These are phyloP conservation scores for Phytophthora podocarpi DNA, from an alignment of 352 stramenopile species.

Conservation along the genomic window DNA sequence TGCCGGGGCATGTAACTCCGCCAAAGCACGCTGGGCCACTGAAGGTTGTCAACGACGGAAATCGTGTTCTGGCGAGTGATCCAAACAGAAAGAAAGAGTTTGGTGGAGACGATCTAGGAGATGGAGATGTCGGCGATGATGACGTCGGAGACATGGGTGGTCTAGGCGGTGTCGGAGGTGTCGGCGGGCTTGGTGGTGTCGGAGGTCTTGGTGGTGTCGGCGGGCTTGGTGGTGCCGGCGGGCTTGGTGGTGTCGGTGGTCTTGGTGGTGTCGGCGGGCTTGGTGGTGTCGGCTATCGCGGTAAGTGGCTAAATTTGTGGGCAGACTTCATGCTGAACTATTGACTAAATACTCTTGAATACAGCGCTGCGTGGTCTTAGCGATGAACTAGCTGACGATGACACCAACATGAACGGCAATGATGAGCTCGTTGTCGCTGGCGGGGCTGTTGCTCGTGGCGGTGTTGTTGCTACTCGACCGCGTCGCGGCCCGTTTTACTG, in stretches of 20 bases:
- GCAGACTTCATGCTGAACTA: not conserved
- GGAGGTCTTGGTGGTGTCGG: slow-evolving; percentile 4
- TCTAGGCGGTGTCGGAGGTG: slow-evolving; percentile 1
- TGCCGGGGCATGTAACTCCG: slow-evolving; percentile 1
- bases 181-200: slow-evolving; percentile 9
- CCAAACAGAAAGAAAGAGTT: not conserved
- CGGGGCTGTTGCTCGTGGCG: slow-evolving; percentile 18
- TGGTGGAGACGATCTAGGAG: not conserved
- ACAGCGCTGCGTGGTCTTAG: slow-evolving; percentile 23
- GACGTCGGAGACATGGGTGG: slow-evolving; percentile 2
- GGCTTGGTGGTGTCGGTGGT: not conserved
- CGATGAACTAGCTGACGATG: slow-evolving; percentile 7
- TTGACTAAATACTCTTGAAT: not conserved
- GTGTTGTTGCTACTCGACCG: slow-evolving; percentile 26
- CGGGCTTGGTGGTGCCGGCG: slow-evolving; percentile 5
- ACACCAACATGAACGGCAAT: not conserved
- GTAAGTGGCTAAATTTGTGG: slow-evolving; percentile 1
- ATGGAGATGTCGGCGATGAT: not conserved
- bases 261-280: not conserved
- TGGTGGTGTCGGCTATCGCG: slow-evolving; percentile 11
- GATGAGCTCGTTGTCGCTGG: slow-evolving; percentile 31
- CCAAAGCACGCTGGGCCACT: not conserved
- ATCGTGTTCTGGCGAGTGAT: slow-evolving; percentile 14
- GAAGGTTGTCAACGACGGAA: not conserved
- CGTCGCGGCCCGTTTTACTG: slow-evolving; percentile 27